Conservation (phyloP, 2,329 filamentous ascomycete species). For the Plenodomus lindquistii region DNA sequence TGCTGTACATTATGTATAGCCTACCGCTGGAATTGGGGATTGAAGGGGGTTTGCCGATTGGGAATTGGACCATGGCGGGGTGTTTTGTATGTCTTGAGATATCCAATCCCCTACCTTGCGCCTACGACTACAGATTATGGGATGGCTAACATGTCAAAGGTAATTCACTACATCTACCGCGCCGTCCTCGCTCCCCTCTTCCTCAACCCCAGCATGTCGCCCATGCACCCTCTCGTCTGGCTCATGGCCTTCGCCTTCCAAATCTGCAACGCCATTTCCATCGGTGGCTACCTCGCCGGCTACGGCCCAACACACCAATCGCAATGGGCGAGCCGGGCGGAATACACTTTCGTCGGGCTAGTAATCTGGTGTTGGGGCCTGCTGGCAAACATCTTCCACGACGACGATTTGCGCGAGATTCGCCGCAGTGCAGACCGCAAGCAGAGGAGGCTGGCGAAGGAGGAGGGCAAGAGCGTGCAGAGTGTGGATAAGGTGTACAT, state of each 20-base stretch:
- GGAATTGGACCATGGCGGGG: slow-evolving; percentile 74
- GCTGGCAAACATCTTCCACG: slow-evolving; percentile 81
- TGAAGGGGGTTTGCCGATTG: slow-evolving; percentile 66
- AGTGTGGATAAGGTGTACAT: slow-evolving; percentile 81
- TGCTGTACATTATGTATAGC: slow-evolving; percentile 77
- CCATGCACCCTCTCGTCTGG: slow-evolving; percentile 75
- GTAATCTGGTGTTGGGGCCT: slow-evolving; percentile 77
- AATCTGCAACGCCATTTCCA: slow-evolving; percentile 73
- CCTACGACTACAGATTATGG: not conserved
- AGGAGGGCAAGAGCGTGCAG: slow-evolving; percentile 51
- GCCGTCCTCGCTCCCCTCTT: slow-evolving; percentile 80
- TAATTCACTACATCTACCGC: slow-evolving; percentile 89
- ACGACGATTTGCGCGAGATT: slow-evolving; percentile 87
- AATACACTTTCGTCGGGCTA: slow-evolving; percentile 64
- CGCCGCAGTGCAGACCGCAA: slow-evolving; percentile 68
- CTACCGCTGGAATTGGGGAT: slow-evolving; percentile 65
- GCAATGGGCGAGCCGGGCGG: slow-evolving; percentile 54
- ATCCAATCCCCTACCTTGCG: not conserved
- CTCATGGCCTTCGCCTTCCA: slow-evolving; percentile 72
- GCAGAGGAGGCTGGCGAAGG: slow-evolving; percentile 55
- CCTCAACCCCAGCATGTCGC: slow-evolving; percentile 86
- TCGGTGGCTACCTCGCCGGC: slow-evolving; percentile 81
- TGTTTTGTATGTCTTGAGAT: slow-evolving; percentile 55
- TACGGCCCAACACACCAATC: slow-evolving; percentile 70
- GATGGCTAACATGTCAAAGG: slow-evolving; percentile 45